Base-by-base conservation (phyloP, 495 filamentous ascomycete genomes). In the Neurospora sp. region DNA sequence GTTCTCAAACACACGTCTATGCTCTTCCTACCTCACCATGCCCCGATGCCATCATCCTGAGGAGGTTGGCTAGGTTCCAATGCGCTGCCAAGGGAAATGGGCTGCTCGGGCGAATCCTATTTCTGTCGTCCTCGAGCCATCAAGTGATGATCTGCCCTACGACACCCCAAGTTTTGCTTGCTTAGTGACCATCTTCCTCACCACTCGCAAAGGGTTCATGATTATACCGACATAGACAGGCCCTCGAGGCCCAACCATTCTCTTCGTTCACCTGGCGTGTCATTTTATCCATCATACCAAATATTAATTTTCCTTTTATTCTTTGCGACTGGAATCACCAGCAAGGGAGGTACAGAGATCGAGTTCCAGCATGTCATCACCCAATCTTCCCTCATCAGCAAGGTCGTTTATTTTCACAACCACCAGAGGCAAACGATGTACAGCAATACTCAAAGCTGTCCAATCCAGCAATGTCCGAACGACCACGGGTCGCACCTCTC, bases 371-470 rank as follows among this genome's bases (percentile, higher is more conserved):
- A 80, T 80, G 77, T 74, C 80, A 38, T 74, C 72, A 43, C 71
- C 74, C 43, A 77, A 74, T 69, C 79, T 82, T 78, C 83, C 81
- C 70, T 73, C 78, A 78, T 81, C 82, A 74, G 82, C 79, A n/a
- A 66, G 13, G 15, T 66, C 54, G 28, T 66, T 66, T 34, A 82
- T 77, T 38, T 79, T 85, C 73, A 85, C 86, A 37, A 84, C 79
- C 17, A 81, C 86, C 69, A 70, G 80, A 28, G 85, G 85, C 24
- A 83, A 78, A 73, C 82, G 79, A 77, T 87, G 86, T 77, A 86
- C 86, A 74, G 83, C 82, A 39, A 75, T 85, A 70, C 85, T 86
- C 43, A 84, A 80, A 71, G 73, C 77, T 54, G 45, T 69, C 73
- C 39, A 79, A 43, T 69, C 31, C 71, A 74, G 76, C 70, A 39